phyloP scores from a whole-genome alignment of 768 basidiomycete species.

The Botryobasidium botryosum region DNA sequence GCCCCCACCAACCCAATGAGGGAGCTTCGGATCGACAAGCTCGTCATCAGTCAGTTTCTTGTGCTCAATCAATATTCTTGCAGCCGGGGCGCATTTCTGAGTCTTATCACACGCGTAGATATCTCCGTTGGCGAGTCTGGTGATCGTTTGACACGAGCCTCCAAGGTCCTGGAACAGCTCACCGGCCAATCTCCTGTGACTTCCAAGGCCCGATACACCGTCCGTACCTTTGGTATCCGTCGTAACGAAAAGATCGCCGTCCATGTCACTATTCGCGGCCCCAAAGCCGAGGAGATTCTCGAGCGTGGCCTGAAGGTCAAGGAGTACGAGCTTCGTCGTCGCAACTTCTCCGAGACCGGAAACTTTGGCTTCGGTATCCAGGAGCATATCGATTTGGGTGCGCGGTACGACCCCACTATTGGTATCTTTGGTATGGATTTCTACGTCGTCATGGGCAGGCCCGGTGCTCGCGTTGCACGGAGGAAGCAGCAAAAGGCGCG shows the following conservation, averaged over 20 bases:
- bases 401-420: slow-evolving; percentile 94
- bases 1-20: slow-evolving; percentile 86
- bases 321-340: slow-evolving; percentile 95
- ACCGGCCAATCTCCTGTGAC: slow-evolving; percentile 99
- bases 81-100: not conserved
- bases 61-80: not conserved
- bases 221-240: slow-evolving; percentile 96
- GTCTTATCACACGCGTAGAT: slow-evolving; percentile 35
- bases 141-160: slow-evolving; percentile 95
- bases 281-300: slow-evolving; percentile 98
- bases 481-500: slow-evolving; percentile 78
- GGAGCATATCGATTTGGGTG: slow-evolving; percentile 98
- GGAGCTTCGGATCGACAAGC: slow-evolving; percentile 94
- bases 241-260: slow-evolving; percentile 99
- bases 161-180: slow-evolving; percentile 98
- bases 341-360: slow-evolving; percentile 96
- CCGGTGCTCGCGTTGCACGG: slow-evolving; percentile 79
- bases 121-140: slow-evolving; percentile 99
- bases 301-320: slow-evolving; percentile 99
- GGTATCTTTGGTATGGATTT: slow-evolving; percentile 99
- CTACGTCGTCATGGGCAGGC: slow-evolving; percentile 93
- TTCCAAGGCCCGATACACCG: slow-evolving; percentile 99
- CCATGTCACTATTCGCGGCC: slow-evolving; percentile 96
- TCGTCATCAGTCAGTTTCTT: slow-evolving; percentile 84
- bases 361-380: slow-evolving; percentile 99